Evolutionary conservation across 2,329 filamentous ascomycete species (phyloP).

Genomic region (Xylariaceae sp.): DNA sequence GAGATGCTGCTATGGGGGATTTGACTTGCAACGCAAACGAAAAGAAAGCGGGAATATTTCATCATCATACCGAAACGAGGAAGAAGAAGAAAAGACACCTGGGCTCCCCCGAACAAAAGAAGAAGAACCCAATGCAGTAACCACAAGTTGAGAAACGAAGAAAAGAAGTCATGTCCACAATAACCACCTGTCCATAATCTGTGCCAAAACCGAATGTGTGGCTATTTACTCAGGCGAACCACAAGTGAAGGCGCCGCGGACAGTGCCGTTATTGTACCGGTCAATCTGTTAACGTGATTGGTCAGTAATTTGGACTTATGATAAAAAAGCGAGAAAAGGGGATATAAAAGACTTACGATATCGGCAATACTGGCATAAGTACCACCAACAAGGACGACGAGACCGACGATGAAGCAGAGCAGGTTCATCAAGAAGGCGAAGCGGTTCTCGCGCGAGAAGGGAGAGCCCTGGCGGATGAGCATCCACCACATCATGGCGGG

Average conservation of each 20-base stretch:
- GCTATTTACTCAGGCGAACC: slow-evolving; percentile 2
- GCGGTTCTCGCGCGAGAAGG: slow-evolving; percentile 27
- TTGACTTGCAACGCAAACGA: no score
- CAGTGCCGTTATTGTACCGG: slow-evolving; percentile 18
- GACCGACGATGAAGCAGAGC: slow-evolving; percentile 27
- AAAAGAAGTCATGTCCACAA: no score
- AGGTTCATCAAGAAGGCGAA: slow-evolving; percentile 20
- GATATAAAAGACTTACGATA: slow-evolving; percentile 26
- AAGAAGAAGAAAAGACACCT: no score
- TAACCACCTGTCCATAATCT: no score
- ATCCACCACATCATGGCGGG: slow-evolving; percentile 33
- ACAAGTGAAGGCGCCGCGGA: slow-evolving; percentile 24
- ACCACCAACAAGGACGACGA: slow-evolving; percentile 29
- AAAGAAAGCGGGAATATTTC: no score
- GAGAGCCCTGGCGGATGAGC: slow-evolving; percentile 28
- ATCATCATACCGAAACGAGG: no score
- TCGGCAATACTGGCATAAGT: slow-evolving; percentile 31
- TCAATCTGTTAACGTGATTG: slow-evolving; percentile 20
- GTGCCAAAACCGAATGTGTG: not conserved
- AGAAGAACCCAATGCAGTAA: no score
- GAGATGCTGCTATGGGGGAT: no score
- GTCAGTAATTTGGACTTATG: not conserved
- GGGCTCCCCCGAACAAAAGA: no score
- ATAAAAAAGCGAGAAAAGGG: not conserved
- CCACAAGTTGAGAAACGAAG: no score